phyloP scores from a whole-genome alignment of 345 rosid genomes.

The Lumnitzera racemosa region DNA sequence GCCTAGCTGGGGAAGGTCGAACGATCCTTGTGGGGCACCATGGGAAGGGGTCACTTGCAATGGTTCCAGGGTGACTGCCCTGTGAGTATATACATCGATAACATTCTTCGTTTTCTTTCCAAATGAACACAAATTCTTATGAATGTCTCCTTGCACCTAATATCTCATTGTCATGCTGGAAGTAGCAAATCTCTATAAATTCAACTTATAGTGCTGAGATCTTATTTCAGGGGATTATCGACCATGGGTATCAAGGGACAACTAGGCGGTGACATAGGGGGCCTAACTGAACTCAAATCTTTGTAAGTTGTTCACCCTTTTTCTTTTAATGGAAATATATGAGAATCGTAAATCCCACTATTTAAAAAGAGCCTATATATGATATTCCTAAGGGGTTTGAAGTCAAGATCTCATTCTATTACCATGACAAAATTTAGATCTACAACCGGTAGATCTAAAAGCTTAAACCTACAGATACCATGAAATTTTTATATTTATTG shows the following conservation, averaged over 20 bases:
- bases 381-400: no score
- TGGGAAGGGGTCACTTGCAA: conserved; percentile 92
- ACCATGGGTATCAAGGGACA: conserved; percentile 75
- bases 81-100: conserved; percentile 39
- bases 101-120: not conserved
- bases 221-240: conserved; percentile 52
- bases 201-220: not conserved
- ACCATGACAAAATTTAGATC: not conserved
- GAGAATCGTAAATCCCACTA: no score
- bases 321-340: no score
- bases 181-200: no score
- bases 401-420: no score
- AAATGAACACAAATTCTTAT: not conserved
- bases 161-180: not conserved
- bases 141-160: not conserved
- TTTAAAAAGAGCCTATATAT: no score
- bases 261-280: conserved; percentile 81
- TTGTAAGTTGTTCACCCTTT: conserved; percentile 43
- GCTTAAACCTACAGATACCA: no score
- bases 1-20: conserved; percentile 56
- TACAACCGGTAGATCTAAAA: no score
- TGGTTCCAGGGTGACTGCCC: conserved; percentile 58
- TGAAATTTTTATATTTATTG: no score
- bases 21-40: conserved; percentile 75
- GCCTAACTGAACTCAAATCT: conserved; percentile 61